phyloP scores from a whole-genome alignment of 768 basidiomycete genomes.

The Lepiota venenata region DNA sequence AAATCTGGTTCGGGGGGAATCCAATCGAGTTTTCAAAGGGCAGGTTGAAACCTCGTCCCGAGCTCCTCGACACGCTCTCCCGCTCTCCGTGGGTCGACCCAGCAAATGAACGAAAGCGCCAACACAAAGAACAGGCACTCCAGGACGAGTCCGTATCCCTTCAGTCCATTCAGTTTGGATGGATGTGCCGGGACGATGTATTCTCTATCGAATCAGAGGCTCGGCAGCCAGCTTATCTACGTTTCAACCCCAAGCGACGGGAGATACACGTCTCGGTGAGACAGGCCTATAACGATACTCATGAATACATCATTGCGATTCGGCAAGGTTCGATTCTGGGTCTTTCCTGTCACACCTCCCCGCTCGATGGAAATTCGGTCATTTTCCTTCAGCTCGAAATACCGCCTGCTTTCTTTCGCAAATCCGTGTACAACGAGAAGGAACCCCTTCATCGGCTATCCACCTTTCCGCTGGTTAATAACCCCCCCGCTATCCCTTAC shows the following conservation, averaged over 20 bases:
- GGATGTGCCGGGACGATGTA: conserved; percentile 52
- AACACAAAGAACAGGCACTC: conserved; percentile 26
- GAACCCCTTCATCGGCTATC: conserved; percentile 27
- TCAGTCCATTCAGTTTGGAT: conserved; percentile 48
- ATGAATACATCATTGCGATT: conserved; percentile 35
- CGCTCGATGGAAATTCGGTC: conserved; percentile 22
- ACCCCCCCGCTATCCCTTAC: conserved; percentile 45
- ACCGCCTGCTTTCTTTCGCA: conserved; percentile 21
- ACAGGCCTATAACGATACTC: conserved; percentile 16
- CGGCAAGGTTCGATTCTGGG: conserved; percentile 39
- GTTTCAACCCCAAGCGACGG: conserved; percentile 38
- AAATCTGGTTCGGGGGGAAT: conserved; percentile 23
- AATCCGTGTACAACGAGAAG: conserved; percentile 1
- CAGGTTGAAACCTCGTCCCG: conserved; percentile 20
- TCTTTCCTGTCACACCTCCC: conserved; percentile 30
- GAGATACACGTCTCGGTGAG: conserved; percentile 37
- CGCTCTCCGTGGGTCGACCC: conserved; percentile 40
- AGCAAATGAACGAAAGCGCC: conserved; percentile 26
- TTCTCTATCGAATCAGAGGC: conserved; percentile 46
- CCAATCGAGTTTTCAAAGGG: conserved; percentile 30
- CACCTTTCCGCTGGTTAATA: conserved; percentile 35
- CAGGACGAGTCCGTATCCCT: conserved; percentile 26
- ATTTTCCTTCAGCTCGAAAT: conserved; percentile 41
- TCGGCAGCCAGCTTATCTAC: conserved; percentile 22
- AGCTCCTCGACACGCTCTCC: conserved; percentile 34